Conservation (phyloP, 2,329 filamentous ascomycete genomes). For the Talaromyces verruculosus region DNA sequence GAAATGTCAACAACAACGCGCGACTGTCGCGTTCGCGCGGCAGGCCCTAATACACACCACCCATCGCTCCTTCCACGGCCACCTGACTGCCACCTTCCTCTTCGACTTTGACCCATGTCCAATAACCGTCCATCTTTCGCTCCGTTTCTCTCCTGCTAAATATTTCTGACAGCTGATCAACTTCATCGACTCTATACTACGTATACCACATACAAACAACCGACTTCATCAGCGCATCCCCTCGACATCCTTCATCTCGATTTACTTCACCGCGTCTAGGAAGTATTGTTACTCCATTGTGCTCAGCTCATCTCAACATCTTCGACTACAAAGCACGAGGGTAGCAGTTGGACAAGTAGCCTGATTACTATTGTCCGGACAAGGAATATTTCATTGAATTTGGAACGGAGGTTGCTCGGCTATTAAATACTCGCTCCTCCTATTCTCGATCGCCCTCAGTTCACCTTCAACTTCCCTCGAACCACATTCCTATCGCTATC, state of each 20-base stretch:
- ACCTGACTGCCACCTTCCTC: constrained; percentile 5
- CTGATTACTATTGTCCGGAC: constrained; percentile 1
- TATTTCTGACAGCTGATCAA: constrained; percentile 3
- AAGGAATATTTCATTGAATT: background rate
- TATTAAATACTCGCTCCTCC: background rate
- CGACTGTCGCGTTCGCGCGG: constrained; percentile 7
- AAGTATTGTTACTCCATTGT: background rate
- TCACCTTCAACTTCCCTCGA: background rate
- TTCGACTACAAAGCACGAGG: background rate
- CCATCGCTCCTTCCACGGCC: constrained; percentile 2
- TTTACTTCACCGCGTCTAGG: background rate
- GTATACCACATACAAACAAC: background rate
- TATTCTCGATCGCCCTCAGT: background rate
- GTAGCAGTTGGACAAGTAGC: background rate
- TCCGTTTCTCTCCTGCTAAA: background rate
- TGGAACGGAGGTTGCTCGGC: background rate
- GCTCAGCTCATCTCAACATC: background rate
- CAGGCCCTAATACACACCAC: background rate
- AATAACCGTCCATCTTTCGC: constrained; percentile 1
- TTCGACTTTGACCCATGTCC: constrained; percentile 3
- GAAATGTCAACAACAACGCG: constrained; percentile 19
- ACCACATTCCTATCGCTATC: constrained; percentile 11
- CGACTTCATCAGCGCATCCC: constrained; percentile 2
- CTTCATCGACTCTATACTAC: background rate
- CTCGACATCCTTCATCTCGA: background rate